Conservation (phyloP, 2,329 filamentous ascomycete genomes). For the Botryotinia calthae region DNA sequence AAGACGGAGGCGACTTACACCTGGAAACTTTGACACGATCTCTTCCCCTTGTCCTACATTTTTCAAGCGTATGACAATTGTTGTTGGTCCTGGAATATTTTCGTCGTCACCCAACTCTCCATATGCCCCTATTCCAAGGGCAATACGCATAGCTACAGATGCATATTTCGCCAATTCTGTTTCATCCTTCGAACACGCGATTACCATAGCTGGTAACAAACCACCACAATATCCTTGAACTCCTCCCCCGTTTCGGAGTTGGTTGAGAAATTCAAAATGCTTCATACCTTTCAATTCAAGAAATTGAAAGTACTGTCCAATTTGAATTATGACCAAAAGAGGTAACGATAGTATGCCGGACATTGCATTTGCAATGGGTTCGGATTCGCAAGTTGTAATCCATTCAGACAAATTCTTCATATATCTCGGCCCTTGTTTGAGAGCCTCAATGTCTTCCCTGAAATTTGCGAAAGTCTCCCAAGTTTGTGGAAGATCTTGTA, state of each 20-base stretch:
- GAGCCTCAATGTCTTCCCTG: background rate
- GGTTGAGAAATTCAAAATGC: slow-evolving; percentile 18
- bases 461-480: background rate
- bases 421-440: background rate
- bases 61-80: slow-evolving; percentile 20
- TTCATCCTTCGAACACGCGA: slow-evolving; percentile 22
- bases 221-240: slow-evolving; percentile 26
- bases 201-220: slow-evolving; percentile 18
- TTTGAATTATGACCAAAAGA: slow-evolving; percentile 16
- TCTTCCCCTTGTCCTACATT: slow-evolving; percentile 20
- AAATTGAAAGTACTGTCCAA: slow-evolving; percentile 22
- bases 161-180: slow-evolving; percentile 16
- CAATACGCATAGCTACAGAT: slow-evolving; percentile 17
- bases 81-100: slow-evolving; percentile 10
- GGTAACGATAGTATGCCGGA: slow-evolving; percentile 20
- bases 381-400: background rate
- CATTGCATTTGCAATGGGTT: background rate
- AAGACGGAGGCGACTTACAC: slow-evolving; percentile 1
- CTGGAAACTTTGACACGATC: slow-evolving; percentile 14
- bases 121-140: slow-evolving; percentile 22
- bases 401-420: slow-evolving; percentile 1
- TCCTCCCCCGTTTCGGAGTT: slow-evolving; percentile 17
- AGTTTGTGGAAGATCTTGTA: slow-evolving; percentile 16
- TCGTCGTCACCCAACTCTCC: slow-evolving; percentile 22
- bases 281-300: slow-evolving; percentile 14